Evolutionary conservation across 257 asterid species (phyloP).

Genomic region (Nicotiana tomentosiformis): DNA sequence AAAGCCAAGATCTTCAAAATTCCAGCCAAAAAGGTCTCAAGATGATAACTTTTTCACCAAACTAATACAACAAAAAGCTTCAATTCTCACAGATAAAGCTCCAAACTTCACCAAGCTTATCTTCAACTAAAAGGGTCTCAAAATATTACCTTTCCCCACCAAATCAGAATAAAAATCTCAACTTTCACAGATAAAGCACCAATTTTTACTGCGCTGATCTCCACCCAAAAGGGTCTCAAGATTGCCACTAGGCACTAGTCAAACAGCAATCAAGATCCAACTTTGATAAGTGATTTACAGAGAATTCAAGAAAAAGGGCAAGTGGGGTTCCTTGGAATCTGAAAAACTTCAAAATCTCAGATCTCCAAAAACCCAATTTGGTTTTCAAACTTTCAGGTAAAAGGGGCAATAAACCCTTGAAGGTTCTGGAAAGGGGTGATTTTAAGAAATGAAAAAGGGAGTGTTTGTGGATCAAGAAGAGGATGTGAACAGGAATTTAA

Average conservation of each 20-base stretch:
- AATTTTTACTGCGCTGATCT: background rate
- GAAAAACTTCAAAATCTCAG: conserved; percentile 10
- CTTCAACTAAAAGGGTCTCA: background rate
- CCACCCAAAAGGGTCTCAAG: background rate
- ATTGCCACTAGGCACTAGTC: conserved; percentile 14
- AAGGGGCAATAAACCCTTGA: conserved; percentile 7
- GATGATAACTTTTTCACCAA: background rate
- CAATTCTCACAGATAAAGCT: background rate
- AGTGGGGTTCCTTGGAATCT: conserved; percentile 9
- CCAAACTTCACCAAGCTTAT: background rate
- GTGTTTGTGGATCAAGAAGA: background rate
- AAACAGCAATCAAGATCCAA: conserved; percentile 25
- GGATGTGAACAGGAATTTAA: background rate
- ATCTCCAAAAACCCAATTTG: conserved; percentile 18
- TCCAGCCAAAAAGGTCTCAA: background rate
- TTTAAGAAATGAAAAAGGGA: background rate
- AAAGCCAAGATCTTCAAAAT: background rate
- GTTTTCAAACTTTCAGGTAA: conserved; percentile 2
- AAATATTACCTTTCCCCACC: background rate
- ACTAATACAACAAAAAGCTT: background rate
- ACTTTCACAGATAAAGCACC: background rate
- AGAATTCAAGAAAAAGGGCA: conserved; percentile 4
- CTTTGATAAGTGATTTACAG: conserved; percentile 10
- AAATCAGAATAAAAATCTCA: background rate
- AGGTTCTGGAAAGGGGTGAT: background rate